Percentiles rank a stretch among this genome's conserved stretches.
These are phyloP conservation scores for Bretschneidera sinensis DNA, from an alignment of 345 rosid species.

Conservation along the genomic window DNA sequence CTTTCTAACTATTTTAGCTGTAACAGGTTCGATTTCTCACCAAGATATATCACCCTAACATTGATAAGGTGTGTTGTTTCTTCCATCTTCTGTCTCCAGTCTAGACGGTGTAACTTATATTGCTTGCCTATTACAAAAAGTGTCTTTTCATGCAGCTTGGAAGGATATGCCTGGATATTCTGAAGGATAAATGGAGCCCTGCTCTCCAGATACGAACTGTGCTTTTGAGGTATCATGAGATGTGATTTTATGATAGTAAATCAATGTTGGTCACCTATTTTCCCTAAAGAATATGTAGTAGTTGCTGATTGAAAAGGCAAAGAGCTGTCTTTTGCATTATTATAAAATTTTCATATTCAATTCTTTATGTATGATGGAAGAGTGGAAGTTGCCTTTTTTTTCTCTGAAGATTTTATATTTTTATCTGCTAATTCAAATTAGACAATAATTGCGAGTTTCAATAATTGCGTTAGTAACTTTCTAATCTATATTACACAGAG, in stretches of 20 bases:
- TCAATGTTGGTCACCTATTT: background rate
- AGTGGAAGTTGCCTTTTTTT: background rate
- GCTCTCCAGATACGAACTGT: conserved; percentile 98
- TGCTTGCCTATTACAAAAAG: conserved; percentile 2
- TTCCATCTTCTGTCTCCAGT: background rate
- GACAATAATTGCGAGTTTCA: no score
- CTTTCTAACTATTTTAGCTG: conserved; percentile 15
- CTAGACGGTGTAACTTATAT: background rate
- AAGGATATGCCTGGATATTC: conserved; percentile 88
- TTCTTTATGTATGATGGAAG: background rate
- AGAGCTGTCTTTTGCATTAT: background rate
- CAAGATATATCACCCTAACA: conserved; percentile 96
- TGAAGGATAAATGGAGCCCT: conserved; percentile 99
- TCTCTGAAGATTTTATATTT: no score
- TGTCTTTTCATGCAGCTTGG: conserved; percentile 59
- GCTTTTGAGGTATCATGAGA: conserved; percentile 67
- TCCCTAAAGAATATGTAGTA: background rate
- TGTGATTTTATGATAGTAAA: background rate
- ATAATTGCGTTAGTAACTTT: background rate
- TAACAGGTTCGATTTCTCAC: conserved; percentile 95
- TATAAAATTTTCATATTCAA: background rate
- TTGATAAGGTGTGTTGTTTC: conserved; percentile 67
- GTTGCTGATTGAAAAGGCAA: background rate
- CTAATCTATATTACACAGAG: no score
- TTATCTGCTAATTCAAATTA: no score